phyloP scores from a whole-genome alignment of 2,329 filamentous ascomycete genomes.

The Phialemonium atrogriseum region DNA sequence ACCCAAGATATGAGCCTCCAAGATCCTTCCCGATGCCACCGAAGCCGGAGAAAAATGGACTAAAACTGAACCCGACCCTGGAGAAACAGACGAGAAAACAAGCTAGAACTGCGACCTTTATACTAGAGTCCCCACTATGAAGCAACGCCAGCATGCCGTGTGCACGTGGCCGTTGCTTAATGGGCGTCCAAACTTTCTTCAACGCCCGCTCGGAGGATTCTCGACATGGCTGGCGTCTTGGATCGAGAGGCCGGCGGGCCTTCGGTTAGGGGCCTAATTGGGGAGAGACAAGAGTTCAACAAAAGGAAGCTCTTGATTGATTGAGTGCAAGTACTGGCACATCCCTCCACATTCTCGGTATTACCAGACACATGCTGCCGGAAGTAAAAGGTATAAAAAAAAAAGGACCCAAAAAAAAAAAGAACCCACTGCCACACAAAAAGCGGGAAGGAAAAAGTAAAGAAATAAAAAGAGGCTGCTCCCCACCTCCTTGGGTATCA shows the following conservation, averaged over 20 bases:
- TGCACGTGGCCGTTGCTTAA: constrained; percentile 24
- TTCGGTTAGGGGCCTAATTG: too few relatives aligned
- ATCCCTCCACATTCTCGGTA: constrained; percentile 7
- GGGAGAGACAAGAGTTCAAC: constrained; percentile 5
- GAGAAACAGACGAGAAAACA: constrained; percentile 1
- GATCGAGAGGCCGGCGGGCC: too few relatives aligned
- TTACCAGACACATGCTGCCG: neutral
- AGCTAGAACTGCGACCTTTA: constrained; percentile 11
- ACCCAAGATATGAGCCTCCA: too few relatives aligned
- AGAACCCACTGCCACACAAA: constrained; percentile 5
- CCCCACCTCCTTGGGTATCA: constrained; percentile 13
- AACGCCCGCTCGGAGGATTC: constrained; percentile 2
- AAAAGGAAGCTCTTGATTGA: constrained; percentile 12
- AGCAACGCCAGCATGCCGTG: constrained; percentile 14
- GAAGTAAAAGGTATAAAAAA: constrained; percentile 1
- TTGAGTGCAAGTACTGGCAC: constrained; percentile 9
- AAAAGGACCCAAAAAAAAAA: constrained; percentile 1
- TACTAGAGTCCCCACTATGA: constrained; percentile 17
- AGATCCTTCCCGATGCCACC: too few relatives aligned
- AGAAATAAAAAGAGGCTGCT: constrained; percentile 7
- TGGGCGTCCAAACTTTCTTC: constrained; percentile 13
- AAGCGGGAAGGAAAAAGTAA: constrained; percentile 1
- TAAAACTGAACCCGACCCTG: neutral
- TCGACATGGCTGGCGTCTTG: constrained; percentile 3
- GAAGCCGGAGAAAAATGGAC: neutral